Evolutionary conservation across 345 rosid genomes (phyloP).

Genomic region (Camelina laxa): DNA sequence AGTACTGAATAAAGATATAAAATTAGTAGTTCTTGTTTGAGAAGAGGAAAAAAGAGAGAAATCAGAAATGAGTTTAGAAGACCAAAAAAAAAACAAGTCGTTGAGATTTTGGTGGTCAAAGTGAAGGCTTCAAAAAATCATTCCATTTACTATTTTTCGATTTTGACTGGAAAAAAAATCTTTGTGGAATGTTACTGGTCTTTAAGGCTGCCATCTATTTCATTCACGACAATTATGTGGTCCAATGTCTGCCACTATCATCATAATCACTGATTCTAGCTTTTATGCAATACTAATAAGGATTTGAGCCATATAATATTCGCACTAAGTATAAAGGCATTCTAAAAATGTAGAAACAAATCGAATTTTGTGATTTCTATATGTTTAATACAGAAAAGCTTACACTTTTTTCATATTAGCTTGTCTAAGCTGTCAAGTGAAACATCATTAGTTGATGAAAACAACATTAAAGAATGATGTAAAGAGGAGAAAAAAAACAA

Average conservation of each 20-base stretch:
- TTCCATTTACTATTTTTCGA: neutral
- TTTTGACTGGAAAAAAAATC: slow-evolving; percentile 71
- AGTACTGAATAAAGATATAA: neutral
- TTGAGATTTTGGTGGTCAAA: slow-evolving; percentile 30
- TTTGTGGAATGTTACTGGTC: slow-evolving; percentile 38
- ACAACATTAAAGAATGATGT: slow-evolving; percentile 5
- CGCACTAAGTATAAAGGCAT: neutral
- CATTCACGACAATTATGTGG: slow-evolving; percentile 33
- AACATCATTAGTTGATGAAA: slow-evolving; percentile 17
- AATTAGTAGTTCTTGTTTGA: neutral
- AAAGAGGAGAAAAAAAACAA: neutral
- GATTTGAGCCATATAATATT: slow-evolving; percentile 23
- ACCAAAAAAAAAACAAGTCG: slow-evolving; percentile 16
- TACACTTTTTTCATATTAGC: slow-evolving; percentile 12
- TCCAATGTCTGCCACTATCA: slow-evolving; percentile 39
- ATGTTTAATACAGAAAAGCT: slow-evolving; percentile 5
- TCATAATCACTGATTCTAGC: slow-evolving; percentile 26
- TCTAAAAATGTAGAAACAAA: neutral
- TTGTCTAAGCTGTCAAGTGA: slow-evolving; percentile 19
- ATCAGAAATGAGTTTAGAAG: slow-evolving; percentile 10
- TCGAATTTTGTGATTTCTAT: neutral
- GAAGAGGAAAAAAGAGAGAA: neutral
- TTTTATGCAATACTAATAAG: slow-evolving; percentile 1
- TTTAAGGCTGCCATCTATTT: slow-evolving; percentile 44
- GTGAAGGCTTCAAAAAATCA: slow-evolving; percentile 31